Conservation (phyloP, 2,329 filamentous ascomycete species). For the Dendrostoma leiphaemia region DNA sequence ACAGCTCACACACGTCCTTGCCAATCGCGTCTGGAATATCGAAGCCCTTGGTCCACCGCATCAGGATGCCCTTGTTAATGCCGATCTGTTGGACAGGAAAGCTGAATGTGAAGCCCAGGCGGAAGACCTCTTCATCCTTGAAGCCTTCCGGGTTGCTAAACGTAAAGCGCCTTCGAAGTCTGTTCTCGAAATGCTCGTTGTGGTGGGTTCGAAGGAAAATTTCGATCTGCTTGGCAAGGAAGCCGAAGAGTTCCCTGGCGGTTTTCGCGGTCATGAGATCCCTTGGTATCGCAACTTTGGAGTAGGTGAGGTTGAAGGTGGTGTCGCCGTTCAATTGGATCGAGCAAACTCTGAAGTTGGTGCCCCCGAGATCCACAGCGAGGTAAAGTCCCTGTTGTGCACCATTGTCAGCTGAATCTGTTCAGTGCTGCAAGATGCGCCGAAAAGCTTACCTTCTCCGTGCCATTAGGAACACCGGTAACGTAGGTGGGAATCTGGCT, state of each 20-base stretch:
- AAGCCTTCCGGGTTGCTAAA: conserved; percentile 57
- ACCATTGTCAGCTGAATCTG: background rate
- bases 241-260: conserved; percentile 82
- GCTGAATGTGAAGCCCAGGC: conserved; percentile 97
- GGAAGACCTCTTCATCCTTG: conserved; percentile 76
- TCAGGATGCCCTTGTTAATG: conserved; percentile 91
- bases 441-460: conserved; percentile 73
- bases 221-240: conserved; percentile 91
- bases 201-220: conserved; percentile 84
- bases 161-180: conserved; percentile 63
- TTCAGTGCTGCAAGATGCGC: background rate
- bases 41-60: conserved; percentile 98
- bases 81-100: conserved; percentile 93
- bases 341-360: conserved; percentile 97
- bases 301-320: conserved; percentile 90
- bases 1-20: conserved; percentile 87
- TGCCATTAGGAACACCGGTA: conserved; percentile 92
- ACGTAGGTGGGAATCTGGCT: conserved; percentile 98
- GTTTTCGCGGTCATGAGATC: conserved; percentile 88
- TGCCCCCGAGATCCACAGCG: conserved; percentile 95
- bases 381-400: conserved; percentile 80
- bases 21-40: conserved; percentile 93
- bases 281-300: conserved; percentile 86
- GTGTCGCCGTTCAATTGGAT: conserved; percentile 91
- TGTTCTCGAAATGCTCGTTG: conserved; percentile 76